These are phyloP conservation scores for Metschnikowia lochheadii DNA, from an alignment of 805 yeast genomes.

Conservation along the genomic window DNA sequence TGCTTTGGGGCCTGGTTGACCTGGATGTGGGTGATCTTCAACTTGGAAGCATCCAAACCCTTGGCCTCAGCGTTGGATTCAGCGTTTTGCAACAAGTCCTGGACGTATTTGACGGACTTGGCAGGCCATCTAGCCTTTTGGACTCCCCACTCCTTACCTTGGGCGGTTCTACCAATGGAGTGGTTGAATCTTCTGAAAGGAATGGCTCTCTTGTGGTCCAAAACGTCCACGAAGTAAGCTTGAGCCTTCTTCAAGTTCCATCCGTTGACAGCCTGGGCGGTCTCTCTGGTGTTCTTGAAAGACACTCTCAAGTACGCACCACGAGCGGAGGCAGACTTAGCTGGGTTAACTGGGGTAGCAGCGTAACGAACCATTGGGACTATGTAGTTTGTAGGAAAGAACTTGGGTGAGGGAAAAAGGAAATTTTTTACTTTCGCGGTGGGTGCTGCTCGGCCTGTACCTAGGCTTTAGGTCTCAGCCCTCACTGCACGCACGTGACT, in stretches of 20 bases:
- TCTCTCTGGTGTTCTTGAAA: slow-evolving; percentile 99
- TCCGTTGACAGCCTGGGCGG: slow-evolving; percentile 97
- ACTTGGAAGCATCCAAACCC: slow-evolving; percentile 94
- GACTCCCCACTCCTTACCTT: slow-evolving; percentile 99
- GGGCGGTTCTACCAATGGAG: slow-evolving; percentile 98
- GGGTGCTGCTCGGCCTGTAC: slow-evolving; percentile 4
- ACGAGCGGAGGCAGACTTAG: slow-evolving; percentile 98
- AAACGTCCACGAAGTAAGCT: slow-evolving; percentile 90
- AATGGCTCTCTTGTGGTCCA: slow-evolving; percentile 98
- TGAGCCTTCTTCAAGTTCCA: slow-evolving; percentile 97
- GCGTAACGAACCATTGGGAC: slow-evolving; percentile 96
- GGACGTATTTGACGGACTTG: slow-evolving; percentile 93
- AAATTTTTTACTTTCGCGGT: slow-evolving; percentile 5
- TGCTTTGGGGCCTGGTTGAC: slow-evolving; percentile 99
- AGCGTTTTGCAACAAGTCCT: slow-evolving; percentile 94
- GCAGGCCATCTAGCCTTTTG: slow-evolving; percentile 99
- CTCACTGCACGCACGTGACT: slow-evolving; percentile 16
- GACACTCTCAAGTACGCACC: slow-evolving; percentile 99
- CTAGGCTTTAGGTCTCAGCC: slow-evolving; percentile 11
- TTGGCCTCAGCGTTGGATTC: slow-evolving; percentile 95
- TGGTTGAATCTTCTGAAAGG: slow-evolving; percentile 98
- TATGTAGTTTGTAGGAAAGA: slow-evolving; percentile 15
- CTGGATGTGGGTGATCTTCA: slow-evolving; percentile 96
- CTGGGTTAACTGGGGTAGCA: slow-evolving; percentile 98
- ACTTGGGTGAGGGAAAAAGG: slow-evolving; percentile 4